Evolutionary conservation across 2,329 filamentous ascomycete genomes (phyloP), one percentile per base, ranked within the genome.

Genomic region (Aspergillus uvarum): DNA sequence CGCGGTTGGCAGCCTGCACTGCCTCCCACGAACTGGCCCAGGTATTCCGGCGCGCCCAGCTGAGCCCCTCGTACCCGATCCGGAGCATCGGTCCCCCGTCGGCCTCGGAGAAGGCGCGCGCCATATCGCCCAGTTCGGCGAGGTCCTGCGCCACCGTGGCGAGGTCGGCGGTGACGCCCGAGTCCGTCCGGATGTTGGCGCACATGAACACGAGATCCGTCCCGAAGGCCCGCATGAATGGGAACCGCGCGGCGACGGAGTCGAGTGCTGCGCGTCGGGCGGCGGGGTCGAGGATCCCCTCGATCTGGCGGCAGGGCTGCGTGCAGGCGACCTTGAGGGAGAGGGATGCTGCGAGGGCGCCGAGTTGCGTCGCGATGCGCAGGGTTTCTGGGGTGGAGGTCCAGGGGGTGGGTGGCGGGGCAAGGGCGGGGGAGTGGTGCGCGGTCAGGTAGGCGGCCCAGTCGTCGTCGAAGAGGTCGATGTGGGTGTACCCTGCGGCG

Each of bases 131-230:
- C 3, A 74, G 55, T 26, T 74, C 71, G 0, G 71, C 71, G 3
- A 74, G 57, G 53, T 74, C 72, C 29, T 54, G 55, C 1, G 72
- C 71, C 5, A 74, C 24, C 24, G 24, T 26, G 24, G 24, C 24
- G 2, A 26, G 24, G 59, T 74, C 72, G 0, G 68, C 65, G 0
- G 72, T 74, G 5, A 72, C 70, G 0, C 70, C 68, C n/a, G 31
- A 29, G 24, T 74, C 71, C 4, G 60, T 68, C 8, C 71, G 70
- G 47, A 72, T 70, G 47, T 59, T 74, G n/a, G 72, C 68, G 53
- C 72, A 74, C 69, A 74, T 69, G 38, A 74, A 74, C 0, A 74
- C 72, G 4, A 74, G 64, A 38, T 74, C 72, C 6, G 72, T 74
- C 47, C 72, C 69, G 44, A 74, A 74, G 2, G 72, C 72, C 6